Evolutionary conservation across 768 basidiomycete genomes (phyloP).

Genomic region (Mycena galericulata): DNA sequence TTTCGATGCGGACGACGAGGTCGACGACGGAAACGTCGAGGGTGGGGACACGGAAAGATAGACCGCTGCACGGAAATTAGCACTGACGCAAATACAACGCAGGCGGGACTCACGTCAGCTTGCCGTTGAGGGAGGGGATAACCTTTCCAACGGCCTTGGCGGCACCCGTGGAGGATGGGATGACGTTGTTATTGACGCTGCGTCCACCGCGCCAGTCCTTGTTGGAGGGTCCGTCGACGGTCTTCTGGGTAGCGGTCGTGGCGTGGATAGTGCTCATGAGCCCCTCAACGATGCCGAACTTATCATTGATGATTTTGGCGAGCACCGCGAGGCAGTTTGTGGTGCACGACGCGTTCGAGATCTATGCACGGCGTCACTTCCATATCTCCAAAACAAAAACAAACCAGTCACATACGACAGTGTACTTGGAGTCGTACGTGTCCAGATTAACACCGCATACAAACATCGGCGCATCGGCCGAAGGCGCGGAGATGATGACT

Average conservation of each 20-base stretch:
- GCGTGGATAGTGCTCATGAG: conserved; percentile 99
- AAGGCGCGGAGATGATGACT: conserved; percentile 99
- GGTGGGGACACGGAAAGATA: conserved; percentile 97
- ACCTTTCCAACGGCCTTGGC: conserved; percentile 99
- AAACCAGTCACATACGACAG: conserved; percentile 72
- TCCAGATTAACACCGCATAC: conserved; percentile 97
- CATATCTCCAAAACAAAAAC: background rate
- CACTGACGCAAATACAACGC: background rate
- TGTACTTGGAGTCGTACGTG: conserved; percentile 87
- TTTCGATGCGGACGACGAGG: conserved; percentile 93
- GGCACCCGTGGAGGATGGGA: conserved; percentile 98
- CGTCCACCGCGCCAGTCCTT: conserved; percentile 99
- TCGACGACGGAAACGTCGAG: conserved; percentile 98
- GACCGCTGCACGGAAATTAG: conserved; percentile 65
- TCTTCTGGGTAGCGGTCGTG: conserved; percentile 96
- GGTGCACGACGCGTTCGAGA: conserved; percentile 99
- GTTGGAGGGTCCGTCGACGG: conserved; percentile 92
- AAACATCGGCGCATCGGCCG: conserved; percentile 96
- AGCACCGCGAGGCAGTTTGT: conserved; percentile 99
- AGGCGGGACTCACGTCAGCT: conserved; percentile 83
- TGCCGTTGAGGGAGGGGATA: conserved; percentile 95
- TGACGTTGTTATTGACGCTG: conserved; percentile 97
- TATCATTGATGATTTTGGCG: conserved; percentile 98
- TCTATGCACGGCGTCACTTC: conserved; percentile 53
- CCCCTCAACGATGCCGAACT: conserved; percentile 95